Evolutionary conservation across 306 rosid genomes (phyloP).

Genomic region (Herpetospermum pedunculosum): DNA sequence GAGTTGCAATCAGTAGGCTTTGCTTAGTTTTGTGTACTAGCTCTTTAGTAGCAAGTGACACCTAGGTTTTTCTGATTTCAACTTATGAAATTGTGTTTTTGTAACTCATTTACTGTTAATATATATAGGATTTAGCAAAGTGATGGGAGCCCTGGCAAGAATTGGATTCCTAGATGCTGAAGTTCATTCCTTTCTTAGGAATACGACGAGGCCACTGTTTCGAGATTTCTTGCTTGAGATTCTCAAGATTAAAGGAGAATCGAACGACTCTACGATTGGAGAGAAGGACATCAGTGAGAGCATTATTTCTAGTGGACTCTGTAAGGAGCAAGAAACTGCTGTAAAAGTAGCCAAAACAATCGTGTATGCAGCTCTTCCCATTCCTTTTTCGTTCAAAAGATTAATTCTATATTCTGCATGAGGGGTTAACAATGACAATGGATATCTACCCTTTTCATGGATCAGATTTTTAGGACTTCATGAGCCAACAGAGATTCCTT

Average conservation of each 20-base stretch:
- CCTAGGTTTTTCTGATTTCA: neutral
- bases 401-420: constrained; percentile 5
- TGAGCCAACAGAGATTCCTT: constrained; percentile 59
- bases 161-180: constrained; percentile 57
- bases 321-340: constrained; percentile 57
- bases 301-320: constrained; percentile 42
- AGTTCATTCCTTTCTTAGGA: constrained; percentile 42
- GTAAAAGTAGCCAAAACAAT: constrained; percentile 70
- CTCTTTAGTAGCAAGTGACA: neutral
- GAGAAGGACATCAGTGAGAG: constrained; percentile 47
- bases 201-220: constrained; percentile 45
- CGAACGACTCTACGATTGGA: constrained; percentile 22
- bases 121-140: constrained; percentile 58
- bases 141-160: constrained; percentile 75
- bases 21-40: neutral
- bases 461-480: constrained; percentile 72
- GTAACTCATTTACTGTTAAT: neutral
- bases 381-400: neutral
- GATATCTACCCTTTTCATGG: neutral
- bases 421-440: neutral
- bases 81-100: neutral
- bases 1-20: neutral
- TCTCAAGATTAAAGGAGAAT: constrained; percentile 28
- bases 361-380: constrained; percentile 26
- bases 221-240: constrained; percentile 53